phyloP scores from a whole-genome alignment of 495 filamentous ascomycete genomes.

The Tetracladium marchalianum region DNA sequence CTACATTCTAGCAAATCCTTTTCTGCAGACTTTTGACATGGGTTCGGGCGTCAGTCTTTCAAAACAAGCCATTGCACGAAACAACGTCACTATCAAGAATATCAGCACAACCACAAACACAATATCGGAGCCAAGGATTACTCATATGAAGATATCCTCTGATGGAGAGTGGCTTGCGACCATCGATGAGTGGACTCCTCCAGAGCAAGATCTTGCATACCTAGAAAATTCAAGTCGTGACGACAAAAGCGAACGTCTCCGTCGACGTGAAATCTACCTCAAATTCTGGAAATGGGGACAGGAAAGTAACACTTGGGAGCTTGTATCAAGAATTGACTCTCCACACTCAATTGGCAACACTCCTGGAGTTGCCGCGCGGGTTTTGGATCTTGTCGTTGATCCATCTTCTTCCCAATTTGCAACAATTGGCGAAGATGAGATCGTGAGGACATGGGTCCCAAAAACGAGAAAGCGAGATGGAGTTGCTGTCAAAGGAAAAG shows the following conservation, averaged over 20 bases:
- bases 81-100: conserved; percentile 73
- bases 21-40: conserved; percentile 78
- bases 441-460: conserved; percentile 69
- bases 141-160: conserved; percentile 56
- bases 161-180: conserved; percentile 90
- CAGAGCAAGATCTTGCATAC: conserved; percentile 48
- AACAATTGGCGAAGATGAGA: conserved; percentile 71
- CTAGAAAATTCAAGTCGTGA: conserved; percentile 27
- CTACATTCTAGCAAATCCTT: conserved; percentile 32
- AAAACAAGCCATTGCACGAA: conserved; percentile 79
- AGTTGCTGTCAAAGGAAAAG: conserved; percentile 40
- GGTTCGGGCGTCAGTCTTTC: conserved; percentile 59
- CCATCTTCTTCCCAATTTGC: conserved; percentile 60
- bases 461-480: conserved; percentile 54
- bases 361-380: conserved; percentile 32
- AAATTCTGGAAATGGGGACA: conserved; percentile 83
- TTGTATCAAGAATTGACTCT: conserved; percentile 71
- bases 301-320: conserved; percentile 52
- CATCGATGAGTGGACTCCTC: conserved; percentile 80
- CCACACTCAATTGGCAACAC: conserved; percentile 54
- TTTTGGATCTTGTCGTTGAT: conserved; percentile 63
- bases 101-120: conserved; percentile 55
- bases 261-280: conserved; percentile 59
- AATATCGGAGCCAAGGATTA: conserved; percentile 65
- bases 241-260: conserved; percentile 32